Conservation (phyloP, 1,284 basidiomycete genomes). For the Ganoderma meredithae region DNA sequence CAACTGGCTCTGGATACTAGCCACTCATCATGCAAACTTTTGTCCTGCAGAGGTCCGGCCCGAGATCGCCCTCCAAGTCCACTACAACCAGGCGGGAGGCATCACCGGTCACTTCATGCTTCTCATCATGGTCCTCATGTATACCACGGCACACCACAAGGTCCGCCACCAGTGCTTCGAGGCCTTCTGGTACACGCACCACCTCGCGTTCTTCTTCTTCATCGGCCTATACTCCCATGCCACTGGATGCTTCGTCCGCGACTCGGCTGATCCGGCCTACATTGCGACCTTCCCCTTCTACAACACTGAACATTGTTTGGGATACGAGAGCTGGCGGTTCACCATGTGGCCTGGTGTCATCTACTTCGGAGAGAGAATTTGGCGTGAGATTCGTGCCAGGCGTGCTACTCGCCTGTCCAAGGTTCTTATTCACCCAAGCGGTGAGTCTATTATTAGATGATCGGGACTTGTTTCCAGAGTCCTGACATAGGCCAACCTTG, state of each 20-base stretch:
- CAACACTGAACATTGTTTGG: conserved; percentile 80
- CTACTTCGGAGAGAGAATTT: conserved; percentile 86
- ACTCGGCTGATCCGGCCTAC: conserved; percentile 73
- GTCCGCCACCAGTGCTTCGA: conserved; percentile 89
- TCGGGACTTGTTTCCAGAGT: conserved; percentile 15
- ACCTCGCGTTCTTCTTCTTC: conserved; percentile 93
- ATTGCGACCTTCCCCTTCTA: conserved; percentile 82
- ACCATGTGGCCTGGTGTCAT: conserved; percentile 87
- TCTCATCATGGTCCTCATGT: conserved; percentile 87
- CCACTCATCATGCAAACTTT: conserved; percentile 19
- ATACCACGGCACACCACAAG: conserved; percentile 84
- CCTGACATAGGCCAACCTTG: conserved; percentile 10
- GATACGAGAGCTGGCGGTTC: conserved; percentile 87
- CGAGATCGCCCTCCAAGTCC: conserved; percentile 78
- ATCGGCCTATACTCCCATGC: conserved; percentile 88
- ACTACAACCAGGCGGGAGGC: conserved; percentile 86
- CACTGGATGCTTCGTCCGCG: conserved; percentile 92
- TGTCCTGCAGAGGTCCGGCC: conserved; percentile 74
- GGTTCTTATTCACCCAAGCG: conserved; percentile 83
- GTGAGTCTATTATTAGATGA: conserved; percentile 47
- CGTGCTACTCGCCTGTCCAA: conserved; percentile 79
- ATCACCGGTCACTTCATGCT: conserved; percentile 93
- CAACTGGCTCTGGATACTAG: not conserved
- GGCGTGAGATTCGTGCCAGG: conserved; percentile 80
- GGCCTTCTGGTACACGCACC: conserved; percentile 94